Evolutionary conservation across 2,329 filamentous ascomycete genomes (phyloP).

Genomic region (Raffaelea arxii): DNA sequence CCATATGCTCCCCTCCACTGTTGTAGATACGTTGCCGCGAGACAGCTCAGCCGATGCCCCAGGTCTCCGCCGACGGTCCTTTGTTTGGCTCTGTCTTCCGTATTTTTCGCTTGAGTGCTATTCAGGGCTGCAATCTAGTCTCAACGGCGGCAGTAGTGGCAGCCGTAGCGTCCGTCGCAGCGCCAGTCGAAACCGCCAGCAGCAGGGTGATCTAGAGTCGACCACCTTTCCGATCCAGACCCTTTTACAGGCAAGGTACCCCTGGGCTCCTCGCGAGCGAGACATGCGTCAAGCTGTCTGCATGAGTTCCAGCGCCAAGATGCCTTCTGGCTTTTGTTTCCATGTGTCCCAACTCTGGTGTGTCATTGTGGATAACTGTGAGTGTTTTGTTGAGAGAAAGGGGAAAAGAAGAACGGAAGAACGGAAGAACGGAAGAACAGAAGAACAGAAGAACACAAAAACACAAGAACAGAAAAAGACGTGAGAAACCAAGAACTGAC

Average conservation of each 20-base stretch:
- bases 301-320: constrained; percentile 23
- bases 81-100: constrained; percentile 34
- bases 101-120: constrained; percentile 37
- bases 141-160: no score
- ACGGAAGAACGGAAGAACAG: no score
- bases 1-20: constrained; percentile 29
- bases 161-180: no score
- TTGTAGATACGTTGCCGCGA: constrained; percentile 24
- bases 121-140: constrained; percentile 19
- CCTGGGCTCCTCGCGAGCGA: constrained; percentile 25
- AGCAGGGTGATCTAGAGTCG: constrained; percentile 17
- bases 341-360: constrained; percentile 40
- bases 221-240: constrained; percentile 31
- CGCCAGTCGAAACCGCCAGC: no score
- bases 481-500: neutral
- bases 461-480: no score
- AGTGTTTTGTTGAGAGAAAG: constrained; percentile 7
- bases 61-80: constrained; percentile 11
- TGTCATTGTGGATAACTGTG: constrained; percentile 33
- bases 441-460: no score
- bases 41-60: constrained; percentile 13
- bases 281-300: constrained; percentile 39
- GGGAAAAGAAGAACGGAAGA: neutral
- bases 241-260: constrained; percentile 32
- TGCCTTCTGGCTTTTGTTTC: constrained; percentile 28